Base-by-base conservation (phyloP, 2,329 filamentous ascomycete species). In the Fusarium sp. region DNA sequence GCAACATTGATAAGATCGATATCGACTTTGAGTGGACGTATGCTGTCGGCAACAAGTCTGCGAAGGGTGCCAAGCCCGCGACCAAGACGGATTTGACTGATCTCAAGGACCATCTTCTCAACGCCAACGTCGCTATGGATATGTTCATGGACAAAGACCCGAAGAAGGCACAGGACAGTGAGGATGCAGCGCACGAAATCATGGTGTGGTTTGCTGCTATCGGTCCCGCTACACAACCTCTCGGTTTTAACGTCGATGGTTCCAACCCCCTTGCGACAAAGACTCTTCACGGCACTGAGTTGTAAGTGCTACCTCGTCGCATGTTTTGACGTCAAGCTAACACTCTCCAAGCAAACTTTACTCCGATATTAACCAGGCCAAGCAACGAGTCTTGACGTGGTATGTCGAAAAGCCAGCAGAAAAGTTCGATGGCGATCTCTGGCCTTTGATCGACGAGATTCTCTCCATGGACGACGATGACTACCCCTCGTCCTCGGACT, bases 71-170 rank as follows among this genome's bases (percentile, higher is more conserved):
- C 67, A 69, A 75, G 7, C 76, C 79, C 2, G 76, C 76, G 5
- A 71, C 76, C 2, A 75, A 75, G 13, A 82, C 82, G 3, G 77
- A 81, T 58, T 61, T 76, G 5, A 36, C 74, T 1, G 72, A 74
- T 0, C 75, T 87, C 14, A 72, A 63, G 4, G 62, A 75, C 0
- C 75, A 76, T n/a, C 64, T 73, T 0, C 75, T 87, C 61, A 85
- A 86, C 69, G 78, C 84, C 75, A 88, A 88, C 79, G 85, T 89
- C 34, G 86, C 85, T 36, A 79, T 89, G 63, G 87, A 89, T 78
- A 86, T 88, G 82, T 89, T 88, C 76, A 76, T 88, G 55, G 86
- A 87, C 66, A 73, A 70, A 26, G 80, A 86, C 72, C 73, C 80
- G 55, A 70, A 65, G 1, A 80, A 74, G 1, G 77, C 87, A 0